Base-by-base conservation (phyloP, 208 protist genomes). In the Chromosphaera perkinsii region DNA sequence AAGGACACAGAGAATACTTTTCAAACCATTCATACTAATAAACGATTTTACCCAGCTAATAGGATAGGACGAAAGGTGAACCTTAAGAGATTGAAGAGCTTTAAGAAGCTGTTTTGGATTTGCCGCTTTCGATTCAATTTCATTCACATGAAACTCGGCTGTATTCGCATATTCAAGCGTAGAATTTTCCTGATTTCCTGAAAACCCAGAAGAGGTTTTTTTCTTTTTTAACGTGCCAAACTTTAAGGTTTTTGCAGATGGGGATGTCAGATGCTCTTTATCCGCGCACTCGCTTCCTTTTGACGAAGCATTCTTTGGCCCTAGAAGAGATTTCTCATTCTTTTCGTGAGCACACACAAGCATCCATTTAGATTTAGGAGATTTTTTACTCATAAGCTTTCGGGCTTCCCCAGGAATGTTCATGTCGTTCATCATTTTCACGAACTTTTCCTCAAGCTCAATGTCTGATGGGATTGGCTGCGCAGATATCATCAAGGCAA, bases 391-490 rank as follows among this genome's bases (percentile, higher is more conserved):
- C 57, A 63, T 63, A 14, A 39, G 29, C 9, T 22, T 7, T 26
- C 57, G 57, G 37, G 4, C n/a, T 5, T 63, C 57, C 17, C 9
- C 7, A 9, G 57, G 57, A 63, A 63, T 63, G 57, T 63, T 63
- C 57, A 40, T 63, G 17, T 63, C 57, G 3, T 63, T 39, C 57
- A 63, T 63, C 57, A 63, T 63, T 3, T 63, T 24, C 57, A 49
- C 57, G 47, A 63, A 63, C 57, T 31, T 14, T 3, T 5, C 26
- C 22, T 63, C 31, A 36, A 63, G n/a, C n/a, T n/a, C n/a, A n/a
- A n/a, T n/a, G n/a, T n/a, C n/a, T n/a, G n/a, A n/a, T n/a, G n/a
- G n/a, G n/a, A n/a, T n/a, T n/a, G n/a, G n/a, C n/a, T n/a, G n/a
- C n/a, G n/a, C n/a, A n/a, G n/a, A n/a, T n/a, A n/a, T n/a, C n/a